Evolutionary conservation across 768 basidiomycete species (phyloP).

Genomic region (Pleurotus tuber-regium): DNA sequence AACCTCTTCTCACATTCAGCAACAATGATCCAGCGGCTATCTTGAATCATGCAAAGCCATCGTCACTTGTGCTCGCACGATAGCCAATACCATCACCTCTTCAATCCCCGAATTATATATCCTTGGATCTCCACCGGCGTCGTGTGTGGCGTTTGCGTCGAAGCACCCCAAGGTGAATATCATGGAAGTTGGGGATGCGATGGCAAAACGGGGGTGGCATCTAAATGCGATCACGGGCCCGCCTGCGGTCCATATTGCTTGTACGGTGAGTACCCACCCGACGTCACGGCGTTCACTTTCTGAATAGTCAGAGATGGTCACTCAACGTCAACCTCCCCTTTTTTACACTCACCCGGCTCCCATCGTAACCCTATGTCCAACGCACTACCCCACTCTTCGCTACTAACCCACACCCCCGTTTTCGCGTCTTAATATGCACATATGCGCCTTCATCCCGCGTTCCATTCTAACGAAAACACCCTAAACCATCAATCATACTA

Average conservation of each 20-base stretch:
- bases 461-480: neutral
- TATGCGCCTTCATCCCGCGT: neutral
- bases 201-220: constrained; percentile 89
- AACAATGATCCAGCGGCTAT: constrained; percentile 63
- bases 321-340: neutral
- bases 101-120: constrained; percentile 84
- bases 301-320: no score
- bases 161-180: constrained; percentile 61
- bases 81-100: constrained; percentile 61
- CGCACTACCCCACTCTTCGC: neutral
- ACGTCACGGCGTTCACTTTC: no score
- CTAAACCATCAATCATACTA: neutral
- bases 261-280: constrained; percentile 65
- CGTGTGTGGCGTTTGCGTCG: constrained; percentile 86
- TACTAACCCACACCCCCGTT: no score
- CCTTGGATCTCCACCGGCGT: constrained; percentile 86
- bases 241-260: constrained; percentile 87
- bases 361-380: neutral
- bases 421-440: no score
- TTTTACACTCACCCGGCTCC: neutral
- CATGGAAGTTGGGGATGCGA: constrained; percentile 88
- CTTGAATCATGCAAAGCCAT: constrained; percentile 81
- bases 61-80: constrained; percentile 67
- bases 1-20: constrained; percentile 7
- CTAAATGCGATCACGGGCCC: constrained; percentile 81